Evolutionary conservation across 1,139 yeast genomes (phyloP).

Genomic region (Magnusiomyces suaveolens): DNA sequence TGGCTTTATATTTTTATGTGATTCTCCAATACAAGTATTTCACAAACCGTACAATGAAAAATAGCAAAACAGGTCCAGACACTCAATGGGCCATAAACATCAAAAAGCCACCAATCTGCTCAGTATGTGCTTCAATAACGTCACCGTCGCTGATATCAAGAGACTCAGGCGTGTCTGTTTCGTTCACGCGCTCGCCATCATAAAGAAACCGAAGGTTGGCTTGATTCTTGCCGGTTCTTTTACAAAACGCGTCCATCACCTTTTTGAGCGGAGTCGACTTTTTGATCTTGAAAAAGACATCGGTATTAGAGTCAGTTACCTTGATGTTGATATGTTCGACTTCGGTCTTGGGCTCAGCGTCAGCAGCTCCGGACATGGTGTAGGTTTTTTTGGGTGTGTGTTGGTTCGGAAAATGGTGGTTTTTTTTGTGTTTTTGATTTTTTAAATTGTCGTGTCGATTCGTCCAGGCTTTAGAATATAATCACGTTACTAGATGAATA

Average conservation of each 20-base stretch:
- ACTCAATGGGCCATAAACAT: no score
- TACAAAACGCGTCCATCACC: slow-evolving; percentile 96
- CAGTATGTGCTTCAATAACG: slow-evolving; percentile 95
- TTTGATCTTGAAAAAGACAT: slow-evolving; percentile 92
- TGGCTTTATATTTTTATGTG: no score
- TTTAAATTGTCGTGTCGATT: no score
- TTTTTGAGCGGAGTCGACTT: slow-evolving; percentile 86
- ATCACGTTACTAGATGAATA: no score
- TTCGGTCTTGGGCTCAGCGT: slow-evolving; percentile 25
- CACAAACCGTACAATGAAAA: no score
- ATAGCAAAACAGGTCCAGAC: no score
- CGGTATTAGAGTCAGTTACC: slow-evolving; percentile 88
- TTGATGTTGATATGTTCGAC: slow-evolving; percentile 71
- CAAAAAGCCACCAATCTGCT: slow-evolving; percentile 41
- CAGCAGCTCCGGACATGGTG: slow-evolving; percentile 1
- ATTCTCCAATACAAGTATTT: no score
- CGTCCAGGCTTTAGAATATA: no score
- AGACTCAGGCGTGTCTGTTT: slow-evolving; percentile 85
- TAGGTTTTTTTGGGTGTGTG: no score
- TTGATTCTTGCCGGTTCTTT: slow-evolving; percentile 88
- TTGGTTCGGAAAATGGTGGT: no score
- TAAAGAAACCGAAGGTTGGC: slow-evolving; percentile 77
- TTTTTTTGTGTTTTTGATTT: no score
- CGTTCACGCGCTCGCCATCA: slow-evolving; percentile 85
- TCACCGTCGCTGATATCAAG: slow-evolving; percentile 93